Evolutionary conservation across 305 asterid species (phyloP), one percentile per base, ranked within the genome.

Genomic region (Fraxinus velutina): DNA sequence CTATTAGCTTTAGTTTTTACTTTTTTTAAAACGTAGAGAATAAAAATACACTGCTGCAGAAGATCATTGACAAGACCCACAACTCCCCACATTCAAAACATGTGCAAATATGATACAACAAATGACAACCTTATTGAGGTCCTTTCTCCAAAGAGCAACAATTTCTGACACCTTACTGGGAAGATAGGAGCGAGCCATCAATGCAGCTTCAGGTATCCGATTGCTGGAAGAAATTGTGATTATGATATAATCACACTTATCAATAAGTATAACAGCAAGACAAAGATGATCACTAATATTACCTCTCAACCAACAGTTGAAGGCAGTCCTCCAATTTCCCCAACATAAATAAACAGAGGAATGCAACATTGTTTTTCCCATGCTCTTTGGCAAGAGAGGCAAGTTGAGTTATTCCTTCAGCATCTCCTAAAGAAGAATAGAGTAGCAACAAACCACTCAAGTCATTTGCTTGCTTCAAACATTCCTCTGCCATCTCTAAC

Each of bases 181-280:
- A 87, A 96, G 98, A 86, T 96, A 96, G 36, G 99, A 96, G 83
- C 99, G 94, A 62, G 99, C 99, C 98, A 96, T 96, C 88, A 96
- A 87, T 80, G 99, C 99, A 91, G 99, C 99, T 90, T 96, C 99
- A 78, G 99, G 99, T 91, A 94, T 91, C 86, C 99, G 99, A 76
- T 93, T 91, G 89, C 99, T 96, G 91, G 84, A 73, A 72, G 78
- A 75, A 81, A 39, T 80, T 81, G 50, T 27, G 24, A 81, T 29
- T 71, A 73, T 79, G 36, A 76, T 74, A 78, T 71, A 36, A 47
- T 52, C 62, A 50, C 22, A 30, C 34, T 55, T 75, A 80, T 34
- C 17, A 85, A 83, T n/a, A 5, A 44, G 81, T 6, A 55, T 29
- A 86, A 72, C 74, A 72, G 72, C 52, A 36, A 74, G 79, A 86